These are phyloP conservation scores for Rubia balearica DNA, from an alignment of 305 asterid genomes.

Conservation along the genomic window DNA sequence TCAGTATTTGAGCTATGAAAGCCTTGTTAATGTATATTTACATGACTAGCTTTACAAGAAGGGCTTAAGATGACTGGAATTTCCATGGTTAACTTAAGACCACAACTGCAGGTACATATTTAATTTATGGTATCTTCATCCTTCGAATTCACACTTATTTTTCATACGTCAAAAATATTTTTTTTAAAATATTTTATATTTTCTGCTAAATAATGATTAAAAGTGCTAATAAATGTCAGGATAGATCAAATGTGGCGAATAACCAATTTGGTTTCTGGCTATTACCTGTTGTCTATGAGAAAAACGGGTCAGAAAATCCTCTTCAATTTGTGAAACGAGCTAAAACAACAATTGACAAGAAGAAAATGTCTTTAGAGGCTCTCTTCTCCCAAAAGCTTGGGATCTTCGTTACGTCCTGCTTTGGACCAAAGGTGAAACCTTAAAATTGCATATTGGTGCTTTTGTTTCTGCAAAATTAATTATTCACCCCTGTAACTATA, in stretches of 20 bases:
- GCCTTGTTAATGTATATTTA: background rate
- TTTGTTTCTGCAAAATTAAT: no score
- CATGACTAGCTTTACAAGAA: conserved; percentile 28
- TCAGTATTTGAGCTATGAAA: background rate
- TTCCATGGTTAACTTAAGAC: conserved; percentile 74
- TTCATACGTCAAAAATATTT: no score
- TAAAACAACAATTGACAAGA: conserved; percentile 62
- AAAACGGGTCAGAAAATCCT: conserved; percentile 32
- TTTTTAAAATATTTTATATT: no score
- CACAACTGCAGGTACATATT: conserved; percentile 46
- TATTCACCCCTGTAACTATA: background rate
- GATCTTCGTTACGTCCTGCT: conserved; percentile 27
- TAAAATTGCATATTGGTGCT: no score
- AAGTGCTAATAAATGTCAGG: conserved; percentile 26
- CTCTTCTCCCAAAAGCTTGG: conserved; percentile 44
- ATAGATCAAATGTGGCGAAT: conserved; percentile 35
- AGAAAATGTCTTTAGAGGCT: conserved; percentile 64
- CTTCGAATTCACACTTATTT: background rate
- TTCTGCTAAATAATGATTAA: no score
- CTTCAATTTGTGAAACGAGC: conserved; percentile 51
- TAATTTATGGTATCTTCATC: background rate
- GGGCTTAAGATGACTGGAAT: conserved; percentile 66
- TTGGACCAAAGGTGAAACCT: conserved; percentile 51
- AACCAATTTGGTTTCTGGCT: conserved; percentile 65
- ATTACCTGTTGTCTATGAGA: conserved; percentile 47